Evolutionary conservation across 192 early-diverging fungal species (phyloP), one percentile per base, ranked within the genome.

Genomic region (Dimargaris cristalligena): DNA sequence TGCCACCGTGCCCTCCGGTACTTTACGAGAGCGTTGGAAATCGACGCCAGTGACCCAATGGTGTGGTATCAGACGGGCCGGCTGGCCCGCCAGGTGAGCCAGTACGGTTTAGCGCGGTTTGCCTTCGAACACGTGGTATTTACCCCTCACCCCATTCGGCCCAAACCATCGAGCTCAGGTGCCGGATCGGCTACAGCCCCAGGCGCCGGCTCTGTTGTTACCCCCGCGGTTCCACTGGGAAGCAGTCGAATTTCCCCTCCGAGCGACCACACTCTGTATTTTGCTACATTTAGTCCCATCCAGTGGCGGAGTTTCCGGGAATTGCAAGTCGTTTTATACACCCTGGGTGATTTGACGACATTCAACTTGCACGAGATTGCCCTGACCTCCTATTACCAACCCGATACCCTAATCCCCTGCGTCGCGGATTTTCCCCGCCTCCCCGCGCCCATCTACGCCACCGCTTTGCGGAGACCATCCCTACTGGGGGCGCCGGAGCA

Each of bases 271-370:
- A n/a, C n/a, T n/a, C n/a, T n/a, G n/a, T n/a, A 22, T 4, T 23
- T 57, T n/a, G 34, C 22, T n/a, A 16, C 23, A 10, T 57, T 57
- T 35, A 35, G 18, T 9, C 55, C 55, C 1, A 31, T 35, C 3
- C 55, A 57, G 33, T 57, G 55, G 55, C 38, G 55, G 55, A n/a
- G n/a, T 10, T 30, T 35, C 22, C 22, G 34, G 22, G 33, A 34
- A 35, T n/a, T 57, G 16, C 55, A 25, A n/a, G 22, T n/a, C n/a
- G 33, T 57, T 0, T n/a, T 57, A n/a, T 41, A 41, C 38, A 41
- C 16, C 38, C 6, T 16, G 38, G 38, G 38, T 16, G 38, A 41
- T 16, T 41, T 41, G 8, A 16, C 38, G 8, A 41, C 38, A 6
- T 16, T 41, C 8, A 16, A 41, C 8, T 6, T 16, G 8, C 6